These are phyloP conservation scores for Gracilaria vermiculophylla DNA, from an alignment of 23 red algal species.

Conservation along the genomic window DNA sequence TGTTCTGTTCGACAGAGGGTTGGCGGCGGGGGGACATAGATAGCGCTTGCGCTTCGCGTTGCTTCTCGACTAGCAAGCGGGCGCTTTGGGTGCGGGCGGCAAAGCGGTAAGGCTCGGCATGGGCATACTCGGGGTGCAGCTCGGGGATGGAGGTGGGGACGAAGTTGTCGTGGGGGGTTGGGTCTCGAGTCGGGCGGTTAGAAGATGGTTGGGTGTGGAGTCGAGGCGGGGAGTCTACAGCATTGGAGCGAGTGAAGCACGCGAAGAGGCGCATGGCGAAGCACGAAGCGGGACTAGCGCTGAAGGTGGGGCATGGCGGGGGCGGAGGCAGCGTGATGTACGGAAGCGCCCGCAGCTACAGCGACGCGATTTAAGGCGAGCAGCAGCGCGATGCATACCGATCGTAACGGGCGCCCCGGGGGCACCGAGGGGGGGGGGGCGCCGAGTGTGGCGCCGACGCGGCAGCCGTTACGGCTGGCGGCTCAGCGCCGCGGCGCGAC, in stretches of 20 bases:
- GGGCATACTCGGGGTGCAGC: constrained; percentile 67
- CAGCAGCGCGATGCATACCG: not conserved
- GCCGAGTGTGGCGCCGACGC: not conserved
- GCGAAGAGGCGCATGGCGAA: not conserved
- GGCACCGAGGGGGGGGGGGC: not conserved
- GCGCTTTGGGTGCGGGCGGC: constrained; percentile 47
- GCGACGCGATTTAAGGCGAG: not conserved
- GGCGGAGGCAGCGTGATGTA: not conserved
- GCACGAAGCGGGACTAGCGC: not conserved
- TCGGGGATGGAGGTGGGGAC: constrained; percentile 62
- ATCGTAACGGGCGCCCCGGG: not conserved
- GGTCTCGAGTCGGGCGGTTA: not conserved
- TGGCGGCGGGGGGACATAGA: not conserved
- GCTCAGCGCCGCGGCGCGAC: not conserved
- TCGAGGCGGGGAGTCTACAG: not conserved
- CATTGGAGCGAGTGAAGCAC: constrained; percentile 20
- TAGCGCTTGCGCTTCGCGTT: not conserved
- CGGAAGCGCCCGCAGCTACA: not conserved
- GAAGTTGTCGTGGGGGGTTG: not conserved
- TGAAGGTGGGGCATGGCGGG: not conserved
- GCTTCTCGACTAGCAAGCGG: constrained; percentile 55
- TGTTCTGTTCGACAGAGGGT: not conserved
- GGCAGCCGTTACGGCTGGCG: not conserved
- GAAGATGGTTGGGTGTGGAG: not conserved
- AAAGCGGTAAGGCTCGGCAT: constrained; percentile 66